These are phyloP conservation scores for Cicer judaicum DNA, from an alignment of 306 rosid genomes.

Conservation along the genomic window DNA sequence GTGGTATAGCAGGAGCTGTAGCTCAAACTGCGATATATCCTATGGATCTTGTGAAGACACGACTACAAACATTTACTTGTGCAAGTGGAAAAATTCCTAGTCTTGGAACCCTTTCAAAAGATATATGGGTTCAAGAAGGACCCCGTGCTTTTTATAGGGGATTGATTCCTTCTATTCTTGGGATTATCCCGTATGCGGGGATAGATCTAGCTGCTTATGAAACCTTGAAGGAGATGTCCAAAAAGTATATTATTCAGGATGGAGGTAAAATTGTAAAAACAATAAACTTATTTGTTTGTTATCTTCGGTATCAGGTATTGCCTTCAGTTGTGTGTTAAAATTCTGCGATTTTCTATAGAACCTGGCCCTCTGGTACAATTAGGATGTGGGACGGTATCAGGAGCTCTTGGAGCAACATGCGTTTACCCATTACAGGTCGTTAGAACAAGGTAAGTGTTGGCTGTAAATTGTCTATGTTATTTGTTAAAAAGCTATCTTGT, in stretches of 20 bases:
- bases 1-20: conserved; percentile 93
- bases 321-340: conserved; percentile 41
- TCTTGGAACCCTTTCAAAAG: conserved; percentile 69
- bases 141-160: conserved; percentile 94
- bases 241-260: conserved; percentile 71
- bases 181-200: conserved; percentile 95
- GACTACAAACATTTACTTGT: conserved; percentile 71
- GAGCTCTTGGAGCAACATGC: conserved; percentile 94
- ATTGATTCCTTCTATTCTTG: conserved; percentile 85
- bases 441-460: conserved; percentile 75
- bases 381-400: conserved; percentile 95
- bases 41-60: conserved; percentile 90
- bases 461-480: conserved; percentile 25
- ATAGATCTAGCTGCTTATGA: conserved; percentile 95
- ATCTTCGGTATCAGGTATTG: conserved; percentile 45
- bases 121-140: conserved; percentile 87
- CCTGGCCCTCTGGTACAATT: conserved; percentile 92
- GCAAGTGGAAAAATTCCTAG: conserved; percentile 71
- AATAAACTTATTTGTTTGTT: conserved; percentile 40
- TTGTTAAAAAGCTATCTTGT: conserved; percentile 26
- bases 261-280: conserved; percentile 72
- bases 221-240: conserved; percentile 88
- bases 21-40: conserved; percentile 94
- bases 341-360: conserved; percentile 57
- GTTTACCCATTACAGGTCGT: conserved; percentile 95